Base-by-base conservation (phyloP, 768 basidiomycete species). In the Dendrothele bispora region DNA sequence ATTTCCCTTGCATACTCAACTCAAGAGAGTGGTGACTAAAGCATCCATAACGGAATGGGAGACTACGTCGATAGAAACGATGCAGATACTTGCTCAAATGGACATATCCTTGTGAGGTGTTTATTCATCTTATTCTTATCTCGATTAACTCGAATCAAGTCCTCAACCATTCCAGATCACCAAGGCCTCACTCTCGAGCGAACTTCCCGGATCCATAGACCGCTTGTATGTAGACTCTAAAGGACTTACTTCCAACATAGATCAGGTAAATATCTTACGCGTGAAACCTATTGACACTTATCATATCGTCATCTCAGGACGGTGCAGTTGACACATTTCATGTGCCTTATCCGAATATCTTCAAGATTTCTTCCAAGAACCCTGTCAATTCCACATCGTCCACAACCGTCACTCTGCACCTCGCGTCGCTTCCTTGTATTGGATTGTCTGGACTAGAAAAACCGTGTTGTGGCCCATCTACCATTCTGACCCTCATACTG, bases 121-220 rank as follows among this genome's bases (percentile, higher is more conserved):
- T 27, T 32, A 36, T 21, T 38, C n/a, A 24, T 20, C 18, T 36
- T 14, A 6, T 36, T 39, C 14, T 30, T 45, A 15, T 35, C 49
- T 41, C 25, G 48, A 26, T 28, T 51, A 21, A 43, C 24, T 46
- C 18, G 43, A 1, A 10, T 32, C 6, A 40, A 86, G 84, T 52
- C 83, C 84, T 10, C 84, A 86, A 48, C 78, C 82, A 10, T 84
- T 86, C 52, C 60, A 67, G 10, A 39, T 47, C 7, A 21, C 14
- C 7, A 29, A 63, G 74, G 14, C 59, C 62, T 10, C 61, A 70
- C 36, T 68, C 83, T 49, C 50, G 55, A 7, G 59, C 75, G 8
- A 67, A 69, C 46, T 70, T 43, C 54, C 68, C 32, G 69, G 70
- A 40, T 57, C 61, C 2, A 60, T 71, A 1, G 76, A 79, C 47